Conservation (phyloP, 139 green algal species). For the Chlorella ohadii region DNA sequence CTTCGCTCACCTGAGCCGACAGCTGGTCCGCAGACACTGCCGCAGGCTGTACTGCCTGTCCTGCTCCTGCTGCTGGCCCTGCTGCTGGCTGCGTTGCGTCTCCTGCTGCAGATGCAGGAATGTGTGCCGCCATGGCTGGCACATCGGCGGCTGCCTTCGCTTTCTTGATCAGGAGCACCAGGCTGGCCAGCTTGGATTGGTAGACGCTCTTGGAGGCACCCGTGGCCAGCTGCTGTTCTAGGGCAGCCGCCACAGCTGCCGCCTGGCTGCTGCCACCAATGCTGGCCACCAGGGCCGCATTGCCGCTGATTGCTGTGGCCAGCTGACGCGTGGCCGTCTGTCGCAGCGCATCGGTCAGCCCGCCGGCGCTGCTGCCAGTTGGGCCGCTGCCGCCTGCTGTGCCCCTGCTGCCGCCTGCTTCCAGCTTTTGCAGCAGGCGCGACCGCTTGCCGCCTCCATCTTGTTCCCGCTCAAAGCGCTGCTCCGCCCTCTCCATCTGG, state of each 20-base stretch:
- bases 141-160: background rate
- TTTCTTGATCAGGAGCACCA: conserved; percentile 14
- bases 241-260: background rate
- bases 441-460: background rate
- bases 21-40: background rate
- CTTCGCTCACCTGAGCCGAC: background rate
- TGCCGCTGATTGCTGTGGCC: background rate
- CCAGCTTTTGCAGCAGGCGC: conserved; percentile 2
- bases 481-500: background rate
- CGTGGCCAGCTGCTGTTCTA: background rate
- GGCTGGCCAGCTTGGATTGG: conserved; percentile 12
- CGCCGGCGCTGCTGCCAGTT: background rate
- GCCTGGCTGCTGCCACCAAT: background rate
- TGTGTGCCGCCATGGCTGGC: background rate
- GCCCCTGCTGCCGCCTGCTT: background rate
- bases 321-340: background rate
- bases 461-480: conserved; percentile 13
- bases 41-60: background rate
- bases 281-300: background rate
- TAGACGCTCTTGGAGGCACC: conserved; percentile 2
- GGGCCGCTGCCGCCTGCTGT: too few species aligned
- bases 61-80: background rate
- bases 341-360: background rate
- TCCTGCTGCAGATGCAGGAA: background rate
- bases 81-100: background rate